A percentile compares a stretch with the other conserved stretches of the same genome.
Conservation (phyloP, 108 stramenopile species). For the Cyclostephanos tholiformis region DNA sequence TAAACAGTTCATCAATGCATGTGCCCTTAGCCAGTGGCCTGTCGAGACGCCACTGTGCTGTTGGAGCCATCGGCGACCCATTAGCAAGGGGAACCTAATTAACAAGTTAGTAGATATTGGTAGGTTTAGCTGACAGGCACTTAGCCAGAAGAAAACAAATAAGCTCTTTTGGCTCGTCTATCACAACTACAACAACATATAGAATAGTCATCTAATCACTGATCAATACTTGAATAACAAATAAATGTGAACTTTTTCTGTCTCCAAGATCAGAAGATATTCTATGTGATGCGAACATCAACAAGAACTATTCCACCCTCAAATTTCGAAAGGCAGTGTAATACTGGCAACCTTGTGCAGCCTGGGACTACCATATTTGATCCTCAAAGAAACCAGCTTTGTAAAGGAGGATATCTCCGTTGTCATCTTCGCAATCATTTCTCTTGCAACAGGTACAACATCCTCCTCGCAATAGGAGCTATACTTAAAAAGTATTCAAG, state of each 20-base stretch:
- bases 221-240: not conserved
- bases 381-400: constrained; percentile 56
- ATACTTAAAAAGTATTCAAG: constrained; percentile 79
- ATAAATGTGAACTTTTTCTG: not conserved
- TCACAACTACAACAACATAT: too few species aligned
- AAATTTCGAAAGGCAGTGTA: constrained; percentile 19
- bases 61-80: too few species aligned
- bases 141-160: too few species aligned
- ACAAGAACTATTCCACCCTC: not conserved
- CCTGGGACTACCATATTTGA: constrained; percentile 56
- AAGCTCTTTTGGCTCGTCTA: too few species aligned
- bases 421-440: constrained; percentile 38
- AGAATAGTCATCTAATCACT: not conserved
- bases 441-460: constrained; percentile 63
- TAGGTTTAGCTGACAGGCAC: too few species aligned
- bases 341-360: constrained; percentile 55
- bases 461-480: constrained; percentile 78
- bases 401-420: constrained; percentile 23
- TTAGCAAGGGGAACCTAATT: too few species aligned
- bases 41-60: too few species aligned
- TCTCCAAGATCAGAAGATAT: not conserved
- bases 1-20: too few species aligned
- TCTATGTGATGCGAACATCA: not conserved
- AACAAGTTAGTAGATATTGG: too few species aligned
- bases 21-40: too few species aligned